Evolutionary conservation across 2,329 filamentous ascomycete genomes (phyloP).

Genomic region (Bretziella fagacearum): DNA sequence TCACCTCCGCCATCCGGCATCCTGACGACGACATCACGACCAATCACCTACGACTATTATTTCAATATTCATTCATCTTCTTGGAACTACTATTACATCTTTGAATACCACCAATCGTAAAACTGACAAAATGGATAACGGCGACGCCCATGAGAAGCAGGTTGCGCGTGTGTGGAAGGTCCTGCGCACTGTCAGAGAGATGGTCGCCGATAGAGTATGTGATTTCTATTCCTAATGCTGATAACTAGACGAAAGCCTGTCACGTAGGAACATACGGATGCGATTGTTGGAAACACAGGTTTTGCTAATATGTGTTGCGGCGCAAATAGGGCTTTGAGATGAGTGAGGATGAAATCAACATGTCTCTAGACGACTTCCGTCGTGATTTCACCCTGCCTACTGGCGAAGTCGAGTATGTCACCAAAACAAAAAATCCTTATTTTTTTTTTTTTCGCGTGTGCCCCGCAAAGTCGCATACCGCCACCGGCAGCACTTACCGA

Average conservation of each 20-base stretch:
- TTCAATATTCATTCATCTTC: not conserved
- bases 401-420: constrained; percentile 53
- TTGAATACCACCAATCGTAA: not conserved
- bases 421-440: no score
- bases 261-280: not conserved
- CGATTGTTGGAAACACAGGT: not conserved
- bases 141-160: constrained; percentile 28
- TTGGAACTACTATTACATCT: not conserved
- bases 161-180: constrained; percentile 72
- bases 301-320: not conserved
- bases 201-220: constrained; percentile 80
- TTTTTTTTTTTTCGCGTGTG: no score
- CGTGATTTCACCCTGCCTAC: constrained; percentile 52
- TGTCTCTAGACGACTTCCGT: constrained; percentile 70
- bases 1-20: not conserved
- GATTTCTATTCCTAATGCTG: not conserved
- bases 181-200: constrained; percentile 84
- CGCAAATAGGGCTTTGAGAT: constrained; percentile 72
- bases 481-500: no score
- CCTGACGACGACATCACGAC: not conserved
- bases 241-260: not conserved
- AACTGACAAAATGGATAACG: constrained; percentile 23
- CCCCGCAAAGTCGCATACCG: no score
- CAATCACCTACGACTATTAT: no score
- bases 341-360: constrained; percentile 71